Conservation (phyloP, 345 rosid species). For the Citrus australasica region DNA sequence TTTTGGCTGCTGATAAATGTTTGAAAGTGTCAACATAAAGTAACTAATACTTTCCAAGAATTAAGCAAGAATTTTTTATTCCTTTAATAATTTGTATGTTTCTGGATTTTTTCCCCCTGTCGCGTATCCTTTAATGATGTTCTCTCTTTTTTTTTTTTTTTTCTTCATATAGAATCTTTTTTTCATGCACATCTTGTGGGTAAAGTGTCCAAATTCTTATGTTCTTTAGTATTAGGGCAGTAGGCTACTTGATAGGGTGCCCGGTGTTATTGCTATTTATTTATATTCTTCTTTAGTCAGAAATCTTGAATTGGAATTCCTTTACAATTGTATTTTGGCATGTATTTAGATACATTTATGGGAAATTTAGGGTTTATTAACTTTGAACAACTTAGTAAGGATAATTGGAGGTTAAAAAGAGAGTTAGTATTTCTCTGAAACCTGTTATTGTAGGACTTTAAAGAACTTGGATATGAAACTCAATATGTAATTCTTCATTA, state of each 20-base stretch:
- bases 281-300: not conserved
- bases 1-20: constrained; percentile 1
- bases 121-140: not conserved
- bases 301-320: not conserved
- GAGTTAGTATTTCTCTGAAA: not conserved
- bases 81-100: not conserved
- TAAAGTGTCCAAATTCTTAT: not conserved
- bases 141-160: not conserved
- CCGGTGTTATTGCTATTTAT: not conserved
- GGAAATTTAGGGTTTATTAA: not conserved
- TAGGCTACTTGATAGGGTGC: not conserved
- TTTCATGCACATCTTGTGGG: not conserved
- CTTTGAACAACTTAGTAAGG: not conserved
- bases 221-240: too few relatives aligned
- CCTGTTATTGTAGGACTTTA: not conserved
- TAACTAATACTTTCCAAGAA: not conserved
- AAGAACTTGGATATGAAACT: not conserved
- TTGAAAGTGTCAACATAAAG: not conserved
- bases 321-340: not conserved
- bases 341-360: not conserved
- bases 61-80: not conserved
- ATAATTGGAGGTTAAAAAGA: too few relatives aligned
- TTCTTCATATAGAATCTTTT: not conserved
- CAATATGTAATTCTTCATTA: constrained; percentile 4
- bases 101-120: not conserved